Conservation (phyloP, 1,139 yeast species). For the Taphrina deformans region DNA sequence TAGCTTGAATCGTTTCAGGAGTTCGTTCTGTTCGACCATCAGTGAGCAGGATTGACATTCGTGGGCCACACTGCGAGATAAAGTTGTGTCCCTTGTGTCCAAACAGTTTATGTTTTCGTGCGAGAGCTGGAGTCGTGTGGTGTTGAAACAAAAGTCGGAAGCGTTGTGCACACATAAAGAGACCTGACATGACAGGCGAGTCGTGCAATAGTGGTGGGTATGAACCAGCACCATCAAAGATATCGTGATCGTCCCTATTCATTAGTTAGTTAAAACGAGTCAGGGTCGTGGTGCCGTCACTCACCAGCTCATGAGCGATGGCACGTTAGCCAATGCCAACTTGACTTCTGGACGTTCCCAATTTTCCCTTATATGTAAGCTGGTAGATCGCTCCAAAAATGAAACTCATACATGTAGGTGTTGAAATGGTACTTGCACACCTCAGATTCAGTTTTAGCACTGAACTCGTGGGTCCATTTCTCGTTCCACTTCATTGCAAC, state of each 20-base stretch:
- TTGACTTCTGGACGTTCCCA: slow-evolving; percentile 33
- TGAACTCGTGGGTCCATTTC: slow-evolving; percentile 27
- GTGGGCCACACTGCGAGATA: slow-evolving; percentile 57
- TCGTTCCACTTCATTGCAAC: slow-evolving; percentile 30
- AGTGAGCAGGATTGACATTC: slow-evolving; percentile 69
- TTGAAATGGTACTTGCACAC: slow-evolving; percentile 24
- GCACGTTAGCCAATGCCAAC: slow-evolving; percentile 27
- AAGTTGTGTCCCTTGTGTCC: slow-evolving; percentile 41
- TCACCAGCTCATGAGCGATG: slow-evolving; percentile 27
- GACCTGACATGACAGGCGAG: slow-evolving; percentile 62
- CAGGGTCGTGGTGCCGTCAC: too few species aligned
- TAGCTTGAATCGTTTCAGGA: slow-evolving; percentile 57
- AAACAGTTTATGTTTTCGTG: slow-evolving; percentile 40
- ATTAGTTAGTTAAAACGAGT: too few species aligned
- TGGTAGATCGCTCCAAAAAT: too few species aligned
- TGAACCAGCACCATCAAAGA: slow-evolving; percentile 93
- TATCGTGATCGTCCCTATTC: slow-evolving; percentile 41
- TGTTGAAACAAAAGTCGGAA: slow-evolving; percentile 92
- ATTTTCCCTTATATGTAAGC: slow-evolving; percentile 23
- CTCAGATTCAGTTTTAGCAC: slow-evolving; percentile 24
- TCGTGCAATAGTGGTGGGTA: slow-evolving; percentile 74
- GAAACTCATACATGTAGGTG: slow-evolving; percentile 11
- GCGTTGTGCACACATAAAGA: slow-evolving; percentile 77
- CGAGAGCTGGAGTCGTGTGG: slow-evolving; percentile 56
- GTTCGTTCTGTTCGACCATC: slow-evolving; percentile 93